These are phyloP conservation scores for Bifiguratus adelaidae DNA, from an alignment of 192 early-diverging fungal species.

Conservation along the genomic window DNA sequence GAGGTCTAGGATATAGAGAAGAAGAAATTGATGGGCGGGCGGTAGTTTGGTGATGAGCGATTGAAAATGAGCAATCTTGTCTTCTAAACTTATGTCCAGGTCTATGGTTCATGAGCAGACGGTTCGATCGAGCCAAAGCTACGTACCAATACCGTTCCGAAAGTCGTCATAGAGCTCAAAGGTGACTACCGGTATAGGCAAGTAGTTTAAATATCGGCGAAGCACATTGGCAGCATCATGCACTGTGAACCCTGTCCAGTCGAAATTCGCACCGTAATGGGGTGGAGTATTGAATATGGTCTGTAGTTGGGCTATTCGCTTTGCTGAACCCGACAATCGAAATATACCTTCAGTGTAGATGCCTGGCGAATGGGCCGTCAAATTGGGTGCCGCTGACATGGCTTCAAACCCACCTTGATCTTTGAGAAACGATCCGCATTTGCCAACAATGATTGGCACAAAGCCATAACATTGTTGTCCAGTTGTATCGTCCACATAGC, in stretches of 20 bases:
- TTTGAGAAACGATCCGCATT: constrained; percentile 21
- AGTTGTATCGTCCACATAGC: constrained; percentile 10
- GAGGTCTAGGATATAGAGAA: constrained; percentile 59
- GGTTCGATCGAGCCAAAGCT: too few relatives aligned
- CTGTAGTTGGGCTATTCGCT: constrained; percentile 55
- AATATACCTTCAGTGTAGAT: constrained; percentile 67
- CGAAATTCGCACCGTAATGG: constrained; percentile 44
- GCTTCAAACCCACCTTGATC: constrained; percentile 16
- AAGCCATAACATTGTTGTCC: constrained; percentile 10
- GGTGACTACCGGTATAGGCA: constrained; percentile 67
- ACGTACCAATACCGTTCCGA: constrained; percentile 36
- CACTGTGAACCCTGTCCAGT: constrained; percentile 56
- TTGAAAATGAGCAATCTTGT: constrained; percentile 33
- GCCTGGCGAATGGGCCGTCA: too few relatives aligned
- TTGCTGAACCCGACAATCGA: constrained; percentile 65
- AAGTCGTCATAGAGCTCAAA: constrained; percentile 48
- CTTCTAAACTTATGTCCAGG: constrained; percentile 5
- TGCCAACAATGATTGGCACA: constrained; percentile 18
- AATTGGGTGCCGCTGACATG: constrained; percentile 27
- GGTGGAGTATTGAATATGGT: constrained; percentile 51
- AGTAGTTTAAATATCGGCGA: constrained; percentile 53
- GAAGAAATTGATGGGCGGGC: constrained; percentile 44
- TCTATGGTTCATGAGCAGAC: constrained; percentile 13
- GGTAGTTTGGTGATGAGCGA: constrained; percentile 37
- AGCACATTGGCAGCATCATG: constrained; percentile 69